A percentile compares a stretch with the other conserved stretches of the same genome.
phyloP scores from a whole-genome alignment of 2,329 filamentous ascomycete genomes.

The Alternaria arbusti region DNA sequence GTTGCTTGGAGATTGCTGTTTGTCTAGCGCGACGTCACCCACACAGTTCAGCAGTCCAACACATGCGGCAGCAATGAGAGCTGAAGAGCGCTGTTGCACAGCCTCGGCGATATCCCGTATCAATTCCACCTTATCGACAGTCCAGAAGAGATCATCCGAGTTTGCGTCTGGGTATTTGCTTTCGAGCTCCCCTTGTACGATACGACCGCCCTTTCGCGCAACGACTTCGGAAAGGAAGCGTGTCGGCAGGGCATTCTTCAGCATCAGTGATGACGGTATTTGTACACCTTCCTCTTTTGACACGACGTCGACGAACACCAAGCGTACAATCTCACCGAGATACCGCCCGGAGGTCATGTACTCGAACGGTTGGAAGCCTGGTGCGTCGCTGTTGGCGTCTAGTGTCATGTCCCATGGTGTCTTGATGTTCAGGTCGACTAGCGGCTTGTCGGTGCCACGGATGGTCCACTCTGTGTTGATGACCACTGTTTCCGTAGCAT shows the following conservation, averaged over 20 bases:
- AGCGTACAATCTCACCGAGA: constrained; percentile 75
- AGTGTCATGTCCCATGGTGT: constrained; percentile 74
- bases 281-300: constrained; percentile 35
- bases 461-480: constrained; percentile 89
- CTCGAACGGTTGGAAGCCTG: constrained; percentile 82
- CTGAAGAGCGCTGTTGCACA: constrained; percentile 75
- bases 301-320: constrained; percentile 74
- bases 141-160: constrained; percentile 61
- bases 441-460: constrained; percentile 72
- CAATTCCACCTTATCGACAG: constrained; percentile 61
- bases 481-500: constrained; percentile 66
- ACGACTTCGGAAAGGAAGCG: constrained; percentile 75
- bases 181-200: constrained; percentile 48
- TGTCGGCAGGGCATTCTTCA: constrained; percentile 70
- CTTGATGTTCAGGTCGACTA: constrained; percentile 68
- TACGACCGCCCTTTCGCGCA: constrained; percentile 49
- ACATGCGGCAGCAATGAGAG: constrained; percentile 74
- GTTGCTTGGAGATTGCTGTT: constrained; percentile 22
- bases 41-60: constrained; percentile 73
- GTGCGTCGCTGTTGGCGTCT: constrained; percentile 69
- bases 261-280: constrained; percentile 63
- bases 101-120: constrained; percentile 72
- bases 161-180: constrained; percentile 62
- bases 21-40: constrained; percentile 64
- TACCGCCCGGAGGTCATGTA: constrained; percentile 85